These are phyloP conservation scores for Allantophomopsis lycopodina DNA, from an alignment of 2,329 filamentous ascomycete genomes.

Conservation along the genomic window DNA sequence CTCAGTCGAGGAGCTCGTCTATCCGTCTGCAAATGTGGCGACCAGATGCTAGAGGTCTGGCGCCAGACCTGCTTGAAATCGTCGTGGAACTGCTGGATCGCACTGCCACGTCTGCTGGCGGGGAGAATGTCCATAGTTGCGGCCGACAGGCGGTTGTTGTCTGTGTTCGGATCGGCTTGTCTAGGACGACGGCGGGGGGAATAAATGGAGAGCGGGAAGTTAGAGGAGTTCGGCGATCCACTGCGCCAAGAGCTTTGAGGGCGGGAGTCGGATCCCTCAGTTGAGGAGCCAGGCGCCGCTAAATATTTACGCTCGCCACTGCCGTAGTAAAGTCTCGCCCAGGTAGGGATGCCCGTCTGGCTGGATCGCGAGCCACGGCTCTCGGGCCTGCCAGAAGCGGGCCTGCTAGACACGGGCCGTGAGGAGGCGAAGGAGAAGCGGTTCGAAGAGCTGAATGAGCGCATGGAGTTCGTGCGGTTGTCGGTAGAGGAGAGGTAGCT, in stretches of 20 bases:
- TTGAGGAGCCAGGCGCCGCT: slow-evolving; percentile 16
- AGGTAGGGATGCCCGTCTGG: slow-evolving; percentile 22
- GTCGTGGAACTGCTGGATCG: too few species aligned
- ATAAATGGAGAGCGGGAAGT: slow-evolving; percentile 29
- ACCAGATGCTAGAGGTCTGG: slow-evolving; percentile 48
- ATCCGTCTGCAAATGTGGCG: slow-evolving; percentile 57
- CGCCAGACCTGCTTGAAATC: too few species aligned
- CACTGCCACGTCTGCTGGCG: slow-evolving; percentile 3
- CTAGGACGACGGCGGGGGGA: slow-evolving; percentile 30
- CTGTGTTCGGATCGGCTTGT: slow-evolving; percentile 18
- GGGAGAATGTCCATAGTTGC: slow-evolving; percentile 31
- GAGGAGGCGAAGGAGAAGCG: slow-evolving; percentile 23
- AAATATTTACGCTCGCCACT: slow-evolving; percentile 45
- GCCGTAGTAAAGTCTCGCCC: slow-evolving; percentile 54
- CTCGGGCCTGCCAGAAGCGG: slow-evolving; percentile 1
- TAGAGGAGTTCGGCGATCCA: slow-evolving; percentile 34
- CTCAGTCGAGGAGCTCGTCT: slow-evolving; percentile 41
- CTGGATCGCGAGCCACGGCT: too few species aligned
- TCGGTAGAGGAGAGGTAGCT: slow-evolving; percentile 20
- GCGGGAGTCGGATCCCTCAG: slow-evolving; percentile 26
- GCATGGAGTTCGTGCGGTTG: slow-evolving; percentile 16
- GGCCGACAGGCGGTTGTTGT: slow-evolving; percentile 10
- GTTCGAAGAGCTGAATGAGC: slow-evolving; percentile 23
- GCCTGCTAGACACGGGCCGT: slow-evolving; percentile 18
- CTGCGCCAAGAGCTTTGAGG: slow-evolving; percentile 28